Percentiles rank a stretch among this genome's conserved stretches.
phyloP scores from a whole-genome alignment of 2,329 filamentous ascomycete species.

The Phoma sp. region DNA sequence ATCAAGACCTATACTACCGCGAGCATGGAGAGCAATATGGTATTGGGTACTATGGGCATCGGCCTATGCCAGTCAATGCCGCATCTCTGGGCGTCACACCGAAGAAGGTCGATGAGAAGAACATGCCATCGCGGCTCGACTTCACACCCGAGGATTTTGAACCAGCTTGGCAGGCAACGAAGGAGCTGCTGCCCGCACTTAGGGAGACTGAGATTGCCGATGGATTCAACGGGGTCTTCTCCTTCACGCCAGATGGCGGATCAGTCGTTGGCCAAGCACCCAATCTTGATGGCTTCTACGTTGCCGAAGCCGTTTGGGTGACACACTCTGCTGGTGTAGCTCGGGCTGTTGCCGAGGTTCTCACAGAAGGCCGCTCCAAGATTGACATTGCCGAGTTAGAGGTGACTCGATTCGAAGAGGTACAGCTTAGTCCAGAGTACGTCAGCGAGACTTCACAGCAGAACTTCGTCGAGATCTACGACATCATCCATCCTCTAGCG shows the following conservation, averaged over 20 bases:
- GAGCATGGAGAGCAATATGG: constrained; percentile 69
- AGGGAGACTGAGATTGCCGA: constrained; percentile 61
- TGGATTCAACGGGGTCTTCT: constrained; percentile 72
- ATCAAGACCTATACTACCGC: constrained; percentile 70
- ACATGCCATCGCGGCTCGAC: constrained; percentile 69
- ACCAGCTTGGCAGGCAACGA: constrained; percentile 65
- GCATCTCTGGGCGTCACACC: constrained; percentile 62
- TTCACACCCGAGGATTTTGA: constrained; percentile 69
- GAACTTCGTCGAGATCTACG: constrained; percentile 71
- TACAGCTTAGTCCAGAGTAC: constrained; percentile 64
- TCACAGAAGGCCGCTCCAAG: constrained; percentile 63
- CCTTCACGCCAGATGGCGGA: constrained; percentile 70
- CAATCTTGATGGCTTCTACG: constrained; percentile 67
- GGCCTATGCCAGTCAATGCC: constrained; percentile 66
- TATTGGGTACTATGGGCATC: constrained; percentile 71
- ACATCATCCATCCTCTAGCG: constrained; percentile 68
- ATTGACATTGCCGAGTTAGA: constrained; percentile 68
- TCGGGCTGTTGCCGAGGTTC: constrained; percentile 64
- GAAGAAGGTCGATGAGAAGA: constrained; percentile 62
- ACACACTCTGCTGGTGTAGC: constrained; percentile 71
- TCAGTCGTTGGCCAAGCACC: constrained; percentile 67
- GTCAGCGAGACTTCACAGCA: constrained; percentile 66
- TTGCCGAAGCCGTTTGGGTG: constrained; percentile 72
- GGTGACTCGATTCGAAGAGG: constrained; percentile 66
- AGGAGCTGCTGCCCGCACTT: constrained; percentile 63